Conservation (phyloP, 2,329 filamentous ascomycete species). For the Ceratocystis colombiana region DNA sequence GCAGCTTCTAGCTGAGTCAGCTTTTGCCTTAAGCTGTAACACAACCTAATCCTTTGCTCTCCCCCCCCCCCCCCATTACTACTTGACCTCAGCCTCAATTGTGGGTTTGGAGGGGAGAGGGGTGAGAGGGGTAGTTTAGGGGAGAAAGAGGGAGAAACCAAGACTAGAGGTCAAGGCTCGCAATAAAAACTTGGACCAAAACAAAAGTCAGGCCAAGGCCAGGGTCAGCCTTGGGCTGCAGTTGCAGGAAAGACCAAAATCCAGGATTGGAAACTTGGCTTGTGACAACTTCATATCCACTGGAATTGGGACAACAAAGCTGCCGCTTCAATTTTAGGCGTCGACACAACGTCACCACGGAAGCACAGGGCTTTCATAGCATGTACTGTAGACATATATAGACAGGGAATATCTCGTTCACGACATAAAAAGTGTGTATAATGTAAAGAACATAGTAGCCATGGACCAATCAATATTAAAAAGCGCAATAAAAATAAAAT, state of each 20-base stretch:
- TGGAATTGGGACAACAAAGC: background rate
- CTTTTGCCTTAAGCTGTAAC: background rate
- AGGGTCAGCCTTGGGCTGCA: constrained; percentile 4
- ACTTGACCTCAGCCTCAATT: constrained; percentile 11
- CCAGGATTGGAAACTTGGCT: constrained; percentile 3
- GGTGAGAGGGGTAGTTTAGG: background rate
- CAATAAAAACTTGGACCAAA: no score
- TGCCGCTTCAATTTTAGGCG: background rate
- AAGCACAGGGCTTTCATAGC: background rate
- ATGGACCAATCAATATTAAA: background rate
- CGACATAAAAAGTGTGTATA: background rate
- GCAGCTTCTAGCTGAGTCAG: constrained; percentile 4
- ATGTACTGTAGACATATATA: background rate
- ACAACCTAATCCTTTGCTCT: background rate
- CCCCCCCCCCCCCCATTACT: background rate
- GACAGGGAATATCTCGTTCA: background rate
- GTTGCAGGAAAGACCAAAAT: background rate
- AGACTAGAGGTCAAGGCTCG: background rate
- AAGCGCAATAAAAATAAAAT: background rate
- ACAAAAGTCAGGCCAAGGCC: no score
- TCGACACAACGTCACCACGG: background rate
- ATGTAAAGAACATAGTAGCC: background rate
- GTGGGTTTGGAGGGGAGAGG: background rate
- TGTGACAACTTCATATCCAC: background rate
- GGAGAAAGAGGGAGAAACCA: background rate